These are phyloP conservation scores for Chlamydomonas reinhardtii DNA, from an alignment of 163 green algal genomes.

Conservation along the genomic window DNA sequence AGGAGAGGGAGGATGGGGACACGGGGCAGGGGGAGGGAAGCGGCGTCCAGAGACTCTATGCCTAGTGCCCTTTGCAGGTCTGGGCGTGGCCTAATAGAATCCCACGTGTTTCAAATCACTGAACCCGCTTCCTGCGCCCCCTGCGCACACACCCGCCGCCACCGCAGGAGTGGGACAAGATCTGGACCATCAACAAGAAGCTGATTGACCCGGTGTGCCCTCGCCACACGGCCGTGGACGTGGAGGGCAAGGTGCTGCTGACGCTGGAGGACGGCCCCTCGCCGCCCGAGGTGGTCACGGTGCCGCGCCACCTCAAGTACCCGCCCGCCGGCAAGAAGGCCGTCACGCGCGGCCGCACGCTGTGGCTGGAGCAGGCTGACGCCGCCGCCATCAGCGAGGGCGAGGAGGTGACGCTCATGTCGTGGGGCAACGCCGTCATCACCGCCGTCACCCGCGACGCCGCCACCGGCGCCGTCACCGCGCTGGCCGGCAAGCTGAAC, in stretches of 20 bases:
- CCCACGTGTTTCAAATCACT: too few species aligned
- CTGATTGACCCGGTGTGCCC: constrained; percentile 96
- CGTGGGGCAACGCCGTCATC: constrained; percentile 97
- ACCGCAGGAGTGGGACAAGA: constrained; percentile 99
- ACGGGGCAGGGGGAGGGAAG: too few species aligned
- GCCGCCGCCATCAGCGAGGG: constrained; percentile 80
- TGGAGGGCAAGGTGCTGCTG: constrained; percentile 75
- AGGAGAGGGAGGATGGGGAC: too few species aligned
- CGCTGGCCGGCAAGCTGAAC: constrained; percentile 75
- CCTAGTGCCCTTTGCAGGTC: too few species aligned
- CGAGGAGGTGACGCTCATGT: constrained; percentile 99
- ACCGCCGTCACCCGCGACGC: constrained; percentile 68
- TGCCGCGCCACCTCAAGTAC: constrained; percentile 94
- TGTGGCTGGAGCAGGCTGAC: constrained; percentile 88
- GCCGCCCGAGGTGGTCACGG: constrained; percentile 67
- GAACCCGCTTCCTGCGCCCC: too few species aligned
- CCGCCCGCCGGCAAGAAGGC: constrained; percentile 50
- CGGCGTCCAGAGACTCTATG: too few species aligned
- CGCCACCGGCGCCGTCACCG: constrained; percentile 41
- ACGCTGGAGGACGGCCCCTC: constrained; percentile 81
- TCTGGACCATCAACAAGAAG: constrained; percentile 99
- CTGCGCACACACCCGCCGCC: too few species aligned
- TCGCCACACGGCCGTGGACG: constrained; percentile 91
- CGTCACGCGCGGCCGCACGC: constrained; percentile 30
- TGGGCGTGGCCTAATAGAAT: too few species aligned